Evolutionary conservation across 176 grass and related monocot species (phyloP), one percentile per base, ranked within the genome.

Genomic region (Phoenix roebelenii): DNA sequence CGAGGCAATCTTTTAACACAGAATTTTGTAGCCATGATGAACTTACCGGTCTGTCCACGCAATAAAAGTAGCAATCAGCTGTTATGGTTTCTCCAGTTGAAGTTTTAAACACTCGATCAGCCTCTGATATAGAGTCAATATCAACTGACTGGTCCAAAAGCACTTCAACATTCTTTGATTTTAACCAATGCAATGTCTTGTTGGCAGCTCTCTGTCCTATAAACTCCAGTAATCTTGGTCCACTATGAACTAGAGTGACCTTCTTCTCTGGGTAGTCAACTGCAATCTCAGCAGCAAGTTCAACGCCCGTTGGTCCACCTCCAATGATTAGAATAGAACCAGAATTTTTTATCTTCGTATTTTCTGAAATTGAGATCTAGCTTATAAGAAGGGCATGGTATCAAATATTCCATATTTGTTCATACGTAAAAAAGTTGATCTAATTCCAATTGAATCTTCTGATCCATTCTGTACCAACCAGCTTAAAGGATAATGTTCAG

Each of bases 31-130:
- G 55, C 65, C 70, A 82, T 39, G 18, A 60, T 4, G 63, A 85
- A 58, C 57, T 67, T 22, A 78, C 44, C 25, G 69, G 50, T 35
- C 52, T 74, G 17, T 64, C 74, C 28, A 82, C 67, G 58, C 83
- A 82, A 7, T 69, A 35, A 69, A 85, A 85, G 64, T 80, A 52
- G 72, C 76, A 76, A 55, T 82, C 70, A 18, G 78, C 70, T 66
- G 32, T 23, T 35, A 75, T 64, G 62, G 64, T 68, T 49, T 78
- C 59, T 22, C 70, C 70, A 32, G 26, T 52, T 16, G 65, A 77
- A 17, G 18, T 71, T 54, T 22, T 56, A 52, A 71, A 79, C 4
- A 20, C 23, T 25, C 2, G 26, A 20, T 55, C 73, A 62, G 64
- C 60, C 28, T 74, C 65, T 48, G 56, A 60, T 49, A 74, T 59